A percentile compares a stretch with the other conserved stretches of the same genome.
Conservation (phyloP, 192 early-diverging fungal species). For the Dissophora globulifera region DNA sequence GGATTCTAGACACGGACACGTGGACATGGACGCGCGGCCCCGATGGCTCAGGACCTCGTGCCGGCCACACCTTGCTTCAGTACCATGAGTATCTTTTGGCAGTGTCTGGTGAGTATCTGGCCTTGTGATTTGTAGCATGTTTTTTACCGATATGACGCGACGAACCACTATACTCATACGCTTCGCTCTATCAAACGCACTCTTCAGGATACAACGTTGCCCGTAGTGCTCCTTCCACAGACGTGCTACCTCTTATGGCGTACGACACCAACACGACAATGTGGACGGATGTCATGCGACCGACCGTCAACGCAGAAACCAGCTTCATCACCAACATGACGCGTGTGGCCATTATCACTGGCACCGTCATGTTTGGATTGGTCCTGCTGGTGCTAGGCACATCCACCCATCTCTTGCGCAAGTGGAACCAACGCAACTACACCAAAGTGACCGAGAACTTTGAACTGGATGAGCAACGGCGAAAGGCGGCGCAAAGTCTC, state of each 20-base stretch:
- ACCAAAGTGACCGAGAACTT: conserved; percentile 33
- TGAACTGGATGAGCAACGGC: conserved; percentile 30
- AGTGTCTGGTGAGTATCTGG: conserved; percentile 26
- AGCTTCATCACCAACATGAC: conserved; percentile 35
- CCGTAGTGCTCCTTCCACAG: conserved; percentile 21
- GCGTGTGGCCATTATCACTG: conserved; percentile 29
- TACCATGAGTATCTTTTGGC: conserved; percentile 44
- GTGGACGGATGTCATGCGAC: conserved; percentile 37
- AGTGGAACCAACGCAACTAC: conserved; percentile 47
- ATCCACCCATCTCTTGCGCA: conserved; percentile 31
- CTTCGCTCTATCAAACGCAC: too few species aligned
- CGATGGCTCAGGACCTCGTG: conserved; percentile 45
- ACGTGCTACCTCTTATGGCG: conserved; percentile 28
- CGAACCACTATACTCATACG: too few species aligned
- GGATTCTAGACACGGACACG: conserved; percentile 37
- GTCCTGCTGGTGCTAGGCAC: conserved; percentile 23
- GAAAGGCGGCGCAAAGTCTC: conserved; percentile 6
- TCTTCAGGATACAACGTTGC: conserved; percentile 32
- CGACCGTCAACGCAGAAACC: conserved; percentile 20
- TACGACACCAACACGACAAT: conserved; percentile 28
- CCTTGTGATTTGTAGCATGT: too few species aligned
- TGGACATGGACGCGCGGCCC: conserved; percentile 41
- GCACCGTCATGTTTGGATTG: conserved; percentile 17
- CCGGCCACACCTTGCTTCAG: conserved; percentile 38
- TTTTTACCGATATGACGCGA: too few species aligned